Evolutionary conservation across 176 grass and related monocot genomes (phyloP).

Genomic region (Rhipidocladum racemiflorum): DNA sequence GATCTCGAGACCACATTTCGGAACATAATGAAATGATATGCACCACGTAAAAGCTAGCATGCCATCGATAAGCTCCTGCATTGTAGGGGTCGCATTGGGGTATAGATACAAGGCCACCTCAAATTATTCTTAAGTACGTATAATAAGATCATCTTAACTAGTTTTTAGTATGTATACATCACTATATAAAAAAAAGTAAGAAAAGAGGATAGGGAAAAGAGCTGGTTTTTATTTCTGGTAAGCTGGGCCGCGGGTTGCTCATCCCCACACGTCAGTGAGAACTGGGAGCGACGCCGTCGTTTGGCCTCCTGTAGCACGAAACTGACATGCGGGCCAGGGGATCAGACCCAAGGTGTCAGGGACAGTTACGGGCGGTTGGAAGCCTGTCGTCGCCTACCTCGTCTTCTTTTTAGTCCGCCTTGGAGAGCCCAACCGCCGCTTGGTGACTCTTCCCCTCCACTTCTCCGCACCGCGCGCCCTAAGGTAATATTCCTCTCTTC

Average conservation of each 20-base stretch:
- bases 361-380: slow-evolving; percentile 48
- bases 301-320: neutral
- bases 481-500: slow-evolving; percentile 10
- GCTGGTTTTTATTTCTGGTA: no score
- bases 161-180: no score
- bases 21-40: neutral
- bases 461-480: neutral
- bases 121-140: no score
- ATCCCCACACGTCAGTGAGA: neutral
- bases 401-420: slow-evolving; percentile 22
- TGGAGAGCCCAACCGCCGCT: slow-evolving; percentile 17
- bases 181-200: no score
- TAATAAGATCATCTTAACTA: no score
- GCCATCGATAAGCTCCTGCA: neutral
- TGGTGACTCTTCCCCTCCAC: neutral
- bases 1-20: no score
- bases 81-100: neutral
- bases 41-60: neutral
- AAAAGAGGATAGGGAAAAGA: no score
- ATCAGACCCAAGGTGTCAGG: neutral
- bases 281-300: neutral
- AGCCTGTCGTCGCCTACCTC: neutral
- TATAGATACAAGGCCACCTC: no score
- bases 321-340: neutral
- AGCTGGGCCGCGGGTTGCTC: neutral